Evolutionary conservation across 2,329 filamentous ascomycete species (phyloP), one percentile per base, ranked within the genome.

Genomic region (Trichoderma hamatum): DNA sequence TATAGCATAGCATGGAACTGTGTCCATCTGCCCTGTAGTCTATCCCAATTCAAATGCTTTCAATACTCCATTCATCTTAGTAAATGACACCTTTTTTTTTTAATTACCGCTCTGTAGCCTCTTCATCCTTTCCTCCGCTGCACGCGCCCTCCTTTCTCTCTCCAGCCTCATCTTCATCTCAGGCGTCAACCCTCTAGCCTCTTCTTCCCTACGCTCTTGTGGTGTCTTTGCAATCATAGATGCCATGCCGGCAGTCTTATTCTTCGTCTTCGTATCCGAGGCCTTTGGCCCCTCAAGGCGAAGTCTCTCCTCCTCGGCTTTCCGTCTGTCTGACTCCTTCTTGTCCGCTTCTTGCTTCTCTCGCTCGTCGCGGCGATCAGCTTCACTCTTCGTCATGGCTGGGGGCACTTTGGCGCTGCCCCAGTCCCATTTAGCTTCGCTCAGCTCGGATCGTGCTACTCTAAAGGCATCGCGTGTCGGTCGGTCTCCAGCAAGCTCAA

Each of bases 381-480:
- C 91, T 65, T 97, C 93, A 1, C 84, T 84, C 73, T 88, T 90
- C 3, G 88, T 89, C 59, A 99, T 82, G 0, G 91, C 82, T 0
- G 89, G 75, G 0, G 94, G 93, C 0, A 99, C 88, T 30, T 87
- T 87, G 1, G 93, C 90, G 0, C 81, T 83, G 3, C 92, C 88
- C 96, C 96, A 99, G 72, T 92, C 82, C 88, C 91, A 97, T 21
- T 83, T 86, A 0, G 78, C 77, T 76, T 97, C 93, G 19, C 94
- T 94, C 1, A 97, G 84, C 75, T 96, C 92, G 36, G 88, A 86
- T 7, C 96, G 91, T 4, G 94, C 93, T 2, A 97, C 88, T 2
- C 96, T 91, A 81, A 99, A 99, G 0, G 94, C 92, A 76, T 98
- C 94, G 1, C 95, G 89, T 0, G 94, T 97, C 2, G 90, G 81